phyloP scores from a whole-genome alignment of 2,329 filamentous ascomycete species.

The Xylariomycetidae sp. region DNA sequence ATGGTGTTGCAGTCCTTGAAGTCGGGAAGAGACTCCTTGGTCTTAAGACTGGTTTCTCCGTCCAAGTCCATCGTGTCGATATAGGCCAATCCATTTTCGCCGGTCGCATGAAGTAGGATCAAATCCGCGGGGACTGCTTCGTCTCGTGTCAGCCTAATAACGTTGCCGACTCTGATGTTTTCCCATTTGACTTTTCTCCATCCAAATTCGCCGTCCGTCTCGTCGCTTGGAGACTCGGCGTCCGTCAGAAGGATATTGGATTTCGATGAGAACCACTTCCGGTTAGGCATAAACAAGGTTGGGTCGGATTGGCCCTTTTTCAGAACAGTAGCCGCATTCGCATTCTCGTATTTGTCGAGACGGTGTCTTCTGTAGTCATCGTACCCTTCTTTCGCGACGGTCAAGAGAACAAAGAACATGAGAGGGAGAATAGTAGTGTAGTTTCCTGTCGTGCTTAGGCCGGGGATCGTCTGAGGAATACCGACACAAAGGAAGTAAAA shows the following conservation, averaged over 20 bases:
- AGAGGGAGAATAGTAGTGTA: slow-evolving; percentile 72
- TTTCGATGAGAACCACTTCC: slow-evolving; percentile 16
- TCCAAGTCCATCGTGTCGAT: slow-evolving; percentile 82
- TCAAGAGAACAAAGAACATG: slow-evolving; percentile 72
- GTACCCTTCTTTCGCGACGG: slow-evolving; percentile 81
- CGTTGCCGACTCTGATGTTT: slow-evolving; percentile 65
- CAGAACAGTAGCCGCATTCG: slow-evolving; percentile 42
- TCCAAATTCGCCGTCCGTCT: slow-evolving; percentile 18
- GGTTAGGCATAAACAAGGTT: slow-evolving; percentile 6
- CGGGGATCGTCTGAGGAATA: slow-evolving; percentile 77
- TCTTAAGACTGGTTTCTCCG: slow-evolving; percentile 78
- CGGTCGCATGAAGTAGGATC: slow-evolving; percentile 70
- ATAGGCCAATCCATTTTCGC: slow-evolving; percentile 75
- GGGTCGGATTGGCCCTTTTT: slow-evolving; percentile 19
- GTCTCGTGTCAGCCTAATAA: slow-evolving; percentile 65
- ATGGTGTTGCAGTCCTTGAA: slow-evolving; percentile 55
- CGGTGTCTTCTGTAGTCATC: slow-evolving; percentile 78
- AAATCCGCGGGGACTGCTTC: slow-evolving; percentile 81
- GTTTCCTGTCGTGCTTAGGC: slow-evolving; percentile 69
- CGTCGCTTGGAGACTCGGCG: slow-evolving; percentile 9
- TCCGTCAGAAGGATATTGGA: slow-evolving; percentile 6
- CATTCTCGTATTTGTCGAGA: slow-evolving; percentile 78
- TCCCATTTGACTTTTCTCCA: slow-evolving; percentile 64
- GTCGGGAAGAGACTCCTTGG: slow-evolving; percentile 62
- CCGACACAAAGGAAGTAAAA: slow-evolving; percentile 84